phyloP scores from a whole-genome alignment of 441 rosid species.

The Populus hybrid region DNA sequence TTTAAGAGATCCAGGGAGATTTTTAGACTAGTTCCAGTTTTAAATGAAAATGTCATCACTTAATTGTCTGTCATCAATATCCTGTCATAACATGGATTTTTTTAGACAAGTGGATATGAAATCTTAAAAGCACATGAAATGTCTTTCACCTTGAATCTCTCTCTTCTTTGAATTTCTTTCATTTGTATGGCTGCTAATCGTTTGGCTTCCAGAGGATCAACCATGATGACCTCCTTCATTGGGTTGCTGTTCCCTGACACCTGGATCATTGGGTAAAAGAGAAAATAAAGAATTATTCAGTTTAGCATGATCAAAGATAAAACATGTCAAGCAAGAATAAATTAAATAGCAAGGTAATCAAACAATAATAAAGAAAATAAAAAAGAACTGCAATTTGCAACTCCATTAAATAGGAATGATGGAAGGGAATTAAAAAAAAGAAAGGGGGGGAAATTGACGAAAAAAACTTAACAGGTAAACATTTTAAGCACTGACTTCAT shows the following conservation, averaged over 20 bases:
- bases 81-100: not conserved
- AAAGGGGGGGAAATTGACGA: too few species aligned
- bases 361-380: not conserved
- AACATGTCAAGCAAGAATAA: not conserved
- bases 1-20: not conserved
- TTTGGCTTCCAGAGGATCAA: slow-evolving; percentile 88
- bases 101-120: not conserved
- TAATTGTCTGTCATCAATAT: not conserved
- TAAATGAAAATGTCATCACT: not conserved
- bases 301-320: not conserved
- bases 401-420: not conserved
- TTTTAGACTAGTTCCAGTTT: not conserved
- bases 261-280: slow-evolving; percentile 26
- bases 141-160: slow-evolving; percentile 49
- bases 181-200: slow-evolving; percentile 68
- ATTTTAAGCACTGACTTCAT: not conserved
- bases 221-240: slow-evolving; percentile 55
- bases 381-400: not conserved
- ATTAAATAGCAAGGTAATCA: not conserved
- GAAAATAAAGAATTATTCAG: not conserved
- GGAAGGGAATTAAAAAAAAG: not conserved
- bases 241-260: slow-evolving; percentile 34
- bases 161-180: slow-evolving; percentile 57
- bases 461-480: too few species aligned
- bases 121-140: not conserved